Percentiles rank a stretch among this genome's conserved stretches.
Conservation (phyloP, 1,284 basidiomycete species). For the Trametes hirsuta region DNA sequence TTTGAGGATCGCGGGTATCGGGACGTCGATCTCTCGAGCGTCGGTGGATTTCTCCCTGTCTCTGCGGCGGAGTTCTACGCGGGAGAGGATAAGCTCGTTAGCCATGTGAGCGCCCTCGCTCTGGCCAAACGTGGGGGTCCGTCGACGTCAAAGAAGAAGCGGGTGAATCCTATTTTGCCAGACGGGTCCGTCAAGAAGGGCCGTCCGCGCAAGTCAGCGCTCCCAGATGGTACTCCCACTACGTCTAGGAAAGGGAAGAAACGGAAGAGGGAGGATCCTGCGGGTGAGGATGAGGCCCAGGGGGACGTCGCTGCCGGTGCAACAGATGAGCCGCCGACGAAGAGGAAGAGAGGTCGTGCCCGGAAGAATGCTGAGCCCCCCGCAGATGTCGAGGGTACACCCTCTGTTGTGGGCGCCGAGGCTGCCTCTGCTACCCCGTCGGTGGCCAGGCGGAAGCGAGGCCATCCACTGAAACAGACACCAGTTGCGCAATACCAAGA, state of each 20-base stretch:
- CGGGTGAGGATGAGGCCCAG: slow-evolving; percentile 12
- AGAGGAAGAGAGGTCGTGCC: slow-evolving; percentile 42
- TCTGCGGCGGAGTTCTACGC: slow-evolving; percentile 55
- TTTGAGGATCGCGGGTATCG: slow-evolving; percentile 53
- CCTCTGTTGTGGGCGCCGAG: neutral
- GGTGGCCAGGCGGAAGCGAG: slow-evolving; percentile 27
- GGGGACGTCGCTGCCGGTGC: slow-evolving; percentile 18
- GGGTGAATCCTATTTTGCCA: slow-evolving; percentile 30
- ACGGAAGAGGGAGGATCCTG: slow-evolving; percentile 28
- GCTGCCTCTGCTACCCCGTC: neutral
- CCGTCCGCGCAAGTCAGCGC: slow-evolving; percentile 27
- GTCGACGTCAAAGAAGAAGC: slow-evolving; percentile 28
- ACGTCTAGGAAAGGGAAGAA: slow-evolving; percentile 30
- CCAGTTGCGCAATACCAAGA: slow-evolving; percentile 13
- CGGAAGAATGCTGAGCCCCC: slow-evolving; percentile 28
- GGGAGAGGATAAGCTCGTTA: slow-evolving; percentile 42
- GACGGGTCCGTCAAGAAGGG: slow-evolving; percentile 35
- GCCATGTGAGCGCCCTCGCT: slow-evolving; percentile 55
- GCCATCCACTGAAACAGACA: slow-evolving; percentile 40
- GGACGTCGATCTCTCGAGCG: slow-evolving; percentile 49
- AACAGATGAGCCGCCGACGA: slow-evolving; percentile 33
- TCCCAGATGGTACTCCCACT: slow-evolving; percentile 9
- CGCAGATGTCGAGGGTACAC: neutral
- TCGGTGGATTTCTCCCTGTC: slow-evolving; percentile 56
- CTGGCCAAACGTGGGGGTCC: slow-evolving; percentile 19